These are phyloP conservation scores for Kuraishia hungarica DNA, from an alignment of 805 yeast genomes.

Conservation along the genomic window DNA sequence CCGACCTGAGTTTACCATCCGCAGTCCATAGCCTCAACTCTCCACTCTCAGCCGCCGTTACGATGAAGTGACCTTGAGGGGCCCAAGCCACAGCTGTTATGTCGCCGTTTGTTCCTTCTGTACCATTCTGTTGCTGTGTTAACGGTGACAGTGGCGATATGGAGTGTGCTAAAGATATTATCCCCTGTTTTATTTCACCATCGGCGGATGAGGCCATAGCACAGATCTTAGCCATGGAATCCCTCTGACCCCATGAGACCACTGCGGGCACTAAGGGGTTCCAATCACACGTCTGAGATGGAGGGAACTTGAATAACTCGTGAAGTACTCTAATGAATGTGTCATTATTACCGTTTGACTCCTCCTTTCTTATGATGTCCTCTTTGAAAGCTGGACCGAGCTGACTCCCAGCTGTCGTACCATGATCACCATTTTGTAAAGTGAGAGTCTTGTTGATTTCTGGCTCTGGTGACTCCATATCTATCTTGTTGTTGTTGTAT, in stretches of 20 bases:
- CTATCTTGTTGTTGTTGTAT: not conserved
- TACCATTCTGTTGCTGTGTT: not conserved
- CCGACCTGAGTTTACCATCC: constrained; percentile 56
- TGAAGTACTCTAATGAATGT: constrained; percentile 28
- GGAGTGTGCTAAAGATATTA: constrained; percentile 1
- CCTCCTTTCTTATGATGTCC: not conserved
- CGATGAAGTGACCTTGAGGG: constrained; percentile 49
- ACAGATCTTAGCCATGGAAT: constrained; percentile 16
- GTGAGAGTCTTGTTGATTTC: not conserved
- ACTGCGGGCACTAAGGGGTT: constrained; percentile 37
- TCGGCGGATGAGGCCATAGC: constrained; percentile 12
- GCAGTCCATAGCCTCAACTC: constrained; percentile 74
- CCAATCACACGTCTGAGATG: constrained; percentile 45
- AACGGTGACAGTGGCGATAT: not conserved
- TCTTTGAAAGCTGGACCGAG: constrained; percentile 4
- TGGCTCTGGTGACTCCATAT: not conserved
- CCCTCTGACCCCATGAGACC: constrained; percentile 45
- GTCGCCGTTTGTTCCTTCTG: constrained; percentile 11
- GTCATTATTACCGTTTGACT: not conserved
- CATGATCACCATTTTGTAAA: constrained; percentile 5
- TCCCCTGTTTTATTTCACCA: not conserved
- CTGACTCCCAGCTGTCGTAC: not conserved
- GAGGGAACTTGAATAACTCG: constrained; percentile 29
- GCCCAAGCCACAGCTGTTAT: constrained; percentile 45
- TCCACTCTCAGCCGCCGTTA: constrained; percentile 63